Evolutionary conservation across 1,284 basidiomycete species (phyloP).

Genomic region (Pseudozyma thailandica): DNA sequence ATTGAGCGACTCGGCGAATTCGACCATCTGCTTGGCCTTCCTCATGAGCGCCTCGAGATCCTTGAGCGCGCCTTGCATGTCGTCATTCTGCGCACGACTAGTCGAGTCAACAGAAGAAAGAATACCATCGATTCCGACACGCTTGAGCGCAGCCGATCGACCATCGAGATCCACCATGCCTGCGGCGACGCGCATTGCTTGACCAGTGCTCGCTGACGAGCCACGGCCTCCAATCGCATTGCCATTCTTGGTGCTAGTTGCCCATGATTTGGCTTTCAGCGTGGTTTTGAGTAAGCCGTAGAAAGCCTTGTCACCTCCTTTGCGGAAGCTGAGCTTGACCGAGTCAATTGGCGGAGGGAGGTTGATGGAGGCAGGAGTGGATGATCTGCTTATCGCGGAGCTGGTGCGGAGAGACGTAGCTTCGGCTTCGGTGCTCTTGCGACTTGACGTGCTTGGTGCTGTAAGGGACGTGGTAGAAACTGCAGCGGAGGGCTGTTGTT

Average conservation of each 20-base stretch:
- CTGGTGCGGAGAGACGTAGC: slow-evolving; percentile 31
- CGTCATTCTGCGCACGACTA: slow-evolving; percentile 75
- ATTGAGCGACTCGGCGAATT: slow-evolving; percentile 86
- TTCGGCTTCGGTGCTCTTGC: slow-evolving; percentile 41
- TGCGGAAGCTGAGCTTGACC: slow-evolving; percentile 80
- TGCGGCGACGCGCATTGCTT: slow-evolving; percentile 25
- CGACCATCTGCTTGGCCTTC: slow-evolving; percentile 90
- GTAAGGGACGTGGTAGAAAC: slow-evolving; percentile 31
- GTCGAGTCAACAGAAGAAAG: slow-evolving; percentile 34
- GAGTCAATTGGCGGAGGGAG: slow-evolving; percentile 70
- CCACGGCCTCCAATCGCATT: neutral
- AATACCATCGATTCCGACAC: slow-evolving; percentile 52
- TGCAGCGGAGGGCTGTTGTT: slow-evolving; percentile 24
- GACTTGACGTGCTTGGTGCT: slow-evolving; percentile 24
- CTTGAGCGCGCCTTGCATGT: slow-evolving; percentile 82
- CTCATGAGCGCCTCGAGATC: slow-evolving; percentile 92
- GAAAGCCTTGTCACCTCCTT: slow-evolving; percentile 85
- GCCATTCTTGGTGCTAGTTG: slow-evolving; percentile 6
- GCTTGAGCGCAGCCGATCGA: slow-evolving; percentile 33
- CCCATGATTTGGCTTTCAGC: slow-evolving; percentile 82
- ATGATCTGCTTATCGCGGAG: slow-evolving; percentile 34
- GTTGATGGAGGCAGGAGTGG: slow-evolving; percentile 75
- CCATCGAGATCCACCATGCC: slow-evolving; percentile 52
- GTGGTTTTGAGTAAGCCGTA: slow-evolving; percentile 83
- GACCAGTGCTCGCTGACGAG: slow-evolving; percentile 1